Base-by-base conservation (phyloP, 768 basidiomycete species). In the Pleurotus platypus region DNA sequence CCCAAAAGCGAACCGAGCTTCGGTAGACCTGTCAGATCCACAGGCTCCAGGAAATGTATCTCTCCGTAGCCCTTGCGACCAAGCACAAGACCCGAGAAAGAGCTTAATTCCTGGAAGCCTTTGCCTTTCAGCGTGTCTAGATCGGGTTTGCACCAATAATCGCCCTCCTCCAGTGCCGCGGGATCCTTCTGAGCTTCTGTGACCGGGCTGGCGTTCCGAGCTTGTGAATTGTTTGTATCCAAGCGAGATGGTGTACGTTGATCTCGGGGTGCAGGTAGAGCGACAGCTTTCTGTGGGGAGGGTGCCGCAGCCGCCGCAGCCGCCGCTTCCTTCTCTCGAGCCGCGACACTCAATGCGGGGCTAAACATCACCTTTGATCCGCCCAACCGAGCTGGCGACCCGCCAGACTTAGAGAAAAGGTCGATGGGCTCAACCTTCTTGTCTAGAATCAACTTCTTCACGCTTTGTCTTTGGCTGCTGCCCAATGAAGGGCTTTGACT, bases 31-130 rank as follows among this genome's bases (percentile, higher is more conserved):
- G 94, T 97, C 57, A 99, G 81, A 67, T 98, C 94, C 35, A 92
- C 85, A 72, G 61, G 89, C 76, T 73, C 91, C 78, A 70, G 81
- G 75, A 86, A 96, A 81, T 69, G 81, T 74, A 98, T 87, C 70
- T 94, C 82, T 30, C 97, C 97, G 64, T 87, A 96, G 37, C 94
- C 94, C 55, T 87, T 82, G n/a, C 96, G 88, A 7, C 94, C 94
- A 45, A 97, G 93, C 18, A 88, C 78, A 63, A 99, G 84, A 61
- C 85, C 85, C 57, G 81, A 74, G 65, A 94, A 86, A 15, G 85
- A 73, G 5, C 83, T 82, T 22, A 98, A 75, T 56, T 92, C 84
- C 61, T 87, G 83, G 65, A 88, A 85, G 16, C 90, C 83, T 22
- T 81, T 75, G 57, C 84, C 82, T 65, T 86, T 84, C 60, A 98